Base-by-base conservation (phyloP, 306 rosid species). In the Adenanthera pavonina region DNA sequence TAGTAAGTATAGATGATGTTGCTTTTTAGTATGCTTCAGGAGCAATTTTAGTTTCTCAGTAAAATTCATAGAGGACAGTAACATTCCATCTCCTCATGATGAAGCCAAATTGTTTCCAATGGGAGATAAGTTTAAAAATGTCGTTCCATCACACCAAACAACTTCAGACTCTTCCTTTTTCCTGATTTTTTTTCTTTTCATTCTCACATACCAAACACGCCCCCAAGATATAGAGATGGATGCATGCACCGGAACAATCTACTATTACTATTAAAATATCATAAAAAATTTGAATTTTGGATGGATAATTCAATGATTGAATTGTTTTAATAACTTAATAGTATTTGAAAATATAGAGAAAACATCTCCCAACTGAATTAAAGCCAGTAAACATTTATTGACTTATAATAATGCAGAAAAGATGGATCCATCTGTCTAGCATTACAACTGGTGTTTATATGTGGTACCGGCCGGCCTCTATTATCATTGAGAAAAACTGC, bases 381-480 rank as follows among this genome's bases (percentile, higher is more conserved):
- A 36, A 36, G 40, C 40, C 40, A 36, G 2, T 36, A 2, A 60
- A 11, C 40, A 25, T 60, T 60, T 30, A 30, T n/a, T 60, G 38
- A 60, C 67, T 60, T 60, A 11, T 33, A 14, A 5, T 5, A 43
- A 60, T 30, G 38, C 67, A 30, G 67, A 4, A 30, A 30, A 59
- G 36, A 20, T 59, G 15, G 67, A 60, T 60, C 67, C 67, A 60
- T 60, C 67, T 60, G 40, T 30, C 67, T 30, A 60, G 67, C 67
- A 60, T 60, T 60, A 60, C 16, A 11, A 7, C 30, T 25, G 38
- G 67, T 3, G 38, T 8, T 4, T 33, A 3, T 19, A 12, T 11
- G 3, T 12, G 20, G 15, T 20, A 9, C 67, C 41, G 5, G 5
- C 67, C 7, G 11, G 40, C 67, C 38, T 15, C 16, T 3, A 11